Conservation (phyloP, 345 rosid species). For the Pistacia vera region DNA sequence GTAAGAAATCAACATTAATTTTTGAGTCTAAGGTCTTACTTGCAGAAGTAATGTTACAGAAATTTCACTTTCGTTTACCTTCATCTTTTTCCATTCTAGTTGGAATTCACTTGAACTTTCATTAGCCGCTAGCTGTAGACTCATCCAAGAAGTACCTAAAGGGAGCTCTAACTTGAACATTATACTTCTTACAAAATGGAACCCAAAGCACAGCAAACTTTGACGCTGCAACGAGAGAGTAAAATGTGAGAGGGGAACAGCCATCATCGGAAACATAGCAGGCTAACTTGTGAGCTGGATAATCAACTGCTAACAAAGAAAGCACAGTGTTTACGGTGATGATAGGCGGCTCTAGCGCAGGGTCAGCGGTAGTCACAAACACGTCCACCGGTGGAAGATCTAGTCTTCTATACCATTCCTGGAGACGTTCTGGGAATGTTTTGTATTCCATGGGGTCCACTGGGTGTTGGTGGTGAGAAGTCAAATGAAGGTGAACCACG, state of each 20-base stretch:
- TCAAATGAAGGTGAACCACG: constrained; percentile 58
- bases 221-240: constrained; percentile 59
- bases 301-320: constrained; percentile 55
- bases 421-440: constrained; percentile 49
- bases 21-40: not conserved
- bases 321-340: constrained; percentile 51
- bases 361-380: constrained; percentile 57
- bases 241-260: constrained; percentile 57
- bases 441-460: constrained; percentile 48
- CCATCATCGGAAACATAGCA: constrained; percentile 57
- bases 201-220: constrained; percentile 72
- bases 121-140: not conserved
- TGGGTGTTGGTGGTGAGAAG: constrained; percentile 37
- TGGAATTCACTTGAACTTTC: constrained; percentile 37
- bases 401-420: constrained; percentile 40
- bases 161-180: constrained; percentile 57
- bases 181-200: constrained; percentile 62
- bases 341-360: constrained; percentile 47
- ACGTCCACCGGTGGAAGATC: constrained; percentile 63
- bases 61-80: constrained; percentile 12
- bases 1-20: too few relatives aligned
- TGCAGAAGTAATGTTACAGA: too few relatives aligned
- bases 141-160: constrained; percentile 50
- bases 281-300: constrained; percentile 42
- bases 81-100: constrained; percentile 43